phyloP scores from a whole-genome alignment of 2,329 filamentous ascomycete species.

The Triangularia verruculosa region DNA sequence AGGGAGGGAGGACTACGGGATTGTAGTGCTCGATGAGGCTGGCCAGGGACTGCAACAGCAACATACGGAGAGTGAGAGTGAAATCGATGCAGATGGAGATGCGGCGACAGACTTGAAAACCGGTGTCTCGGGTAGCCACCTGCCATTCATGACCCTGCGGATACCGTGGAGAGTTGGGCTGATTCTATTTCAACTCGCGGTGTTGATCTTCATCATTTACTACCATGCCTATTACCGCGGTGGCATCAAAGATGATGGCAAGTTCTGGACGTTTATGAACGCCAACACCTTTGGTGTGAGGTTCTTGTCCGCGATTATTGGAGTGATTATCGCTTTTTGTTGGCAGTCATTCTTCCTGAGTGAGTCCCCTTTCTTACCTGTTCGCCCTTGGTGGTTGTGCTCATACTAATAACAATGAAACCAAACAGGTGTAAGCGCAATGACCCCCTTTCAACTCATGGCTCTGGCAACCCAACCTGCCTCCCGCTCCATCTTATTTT shows the following conservation, averaged over 20 bases:
- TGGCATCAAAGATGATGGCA: constrained; percentile 22
- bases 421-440: constrained; percentile 42
- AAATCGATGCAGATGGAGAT: constrained; percentile 13
- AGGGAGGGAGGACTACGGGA: constrained; percentile 33
- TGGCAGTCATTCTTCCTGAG: constrained; percentile 42
- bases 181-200: constrained; percentile 32
- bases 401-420: constrained; percentile 9
- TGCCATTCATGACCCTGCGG: constrained; percentile 37
- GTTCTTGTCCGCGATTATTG: constrained; percentile 42
- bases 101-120: constrained; percentile 1
- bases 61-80: background rate
- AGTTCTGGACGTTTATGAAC: constrained; percentile 34
- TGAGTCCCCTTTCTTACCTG: constrained; percentile 21
- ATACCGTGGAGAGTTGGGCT: constrained; percentile 36
- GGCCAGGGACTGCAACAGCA: constrained; percentile 23
- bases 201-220: constrained; percentile 40
- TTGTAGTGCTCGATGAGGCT: constrained; percentile 32
- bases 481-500: constrained; percentile 40
- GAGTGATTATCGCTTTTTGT: constrained; percentile 40
- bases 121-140: constrained; percentile 6
- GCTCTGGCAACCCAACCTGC: constrained; percentile 34
- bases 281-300: constrained; percentile 42
- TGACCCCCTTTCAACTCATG: constrained; percentile 45
- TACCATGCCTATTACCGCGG: constrained; percentile 40
- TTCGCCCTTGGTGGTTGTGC: constrained; percentile 1